Percentiles rank a stretch among this genome's conserved stretches.
Evolutionary conservation across 192 early-diverging fungal species (phyloP).

Genomic region (Coemansia sp.): DNA sequence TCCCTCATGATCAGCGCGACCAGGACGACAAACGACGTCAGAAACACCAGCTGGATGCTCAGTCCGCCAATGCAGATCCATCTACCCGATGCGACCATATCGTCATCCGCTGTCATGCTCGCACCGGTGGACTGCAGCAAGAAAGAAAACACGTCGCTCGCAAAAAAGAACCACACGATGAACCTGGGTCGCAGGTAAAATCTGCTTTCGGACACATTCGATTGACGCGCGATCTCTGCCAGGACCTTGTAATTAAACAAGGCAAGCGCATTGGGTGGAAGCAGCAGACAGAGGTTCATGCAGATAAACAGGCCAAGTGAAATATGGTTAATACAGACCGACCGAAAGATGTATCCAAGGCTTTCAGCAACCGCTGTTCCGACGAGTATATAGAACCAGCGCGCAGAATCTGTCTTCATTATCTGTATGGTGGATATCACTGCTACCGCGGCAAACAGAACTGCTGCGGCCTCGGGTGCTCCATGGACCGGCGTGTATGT

Average conservation of each 20-base stretch:
- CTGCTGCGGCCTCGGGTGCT: constrained; percentile 29
- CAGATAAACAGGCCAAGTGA: constrained; percentile 34
- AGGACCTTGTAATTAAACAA: constrained; percentile 52
- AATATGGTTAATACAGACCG: constrained; percentile 33
- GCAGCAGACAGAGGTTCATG: constrained; percentile 42
- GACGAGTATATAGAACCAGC: constrained; percentile 35
- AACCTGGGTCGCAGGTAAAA: constrained; percentile 43
- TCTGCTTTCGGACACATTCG: background rate
- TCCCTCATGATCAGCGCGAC: constrained; percentile 13
- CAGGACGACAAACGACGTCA: constrained; percentile 32
- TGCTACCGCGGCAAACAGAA: constrained; percentile 11
- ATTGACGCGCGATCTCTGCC: constrained; percentile 30
- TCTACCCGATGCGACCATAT: constrained; percentile 21
- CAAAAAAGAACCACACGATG: constrained; percentile 53
- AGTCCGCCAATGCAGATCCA: constrained; percentile 41
- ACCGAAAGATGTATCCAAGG: constrained; percentile 39
- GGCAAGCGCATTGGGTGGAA: constrained; percentile 53
- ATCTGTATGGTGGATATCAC: constrained; percentile 11
- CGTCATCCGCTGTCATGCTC: constrained; percentile 22
- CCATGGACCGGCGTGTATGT: constrained; percentile 35
- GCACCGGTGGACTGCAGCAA: constrained; percentile 43
- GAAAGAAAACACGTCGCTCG: constrained; percentile 51
- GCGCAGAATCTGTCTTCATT: constrained; percentile 2
- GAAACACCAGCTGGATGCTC: constrained; percentile 31
- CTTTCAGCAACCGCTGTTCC: constrained; percentile 44